These are phyloP conservation scores for Brasenia schreberi DNA, from an alignment of 164 flowering plant genomes.

Conservation along the genomic window DNA sequence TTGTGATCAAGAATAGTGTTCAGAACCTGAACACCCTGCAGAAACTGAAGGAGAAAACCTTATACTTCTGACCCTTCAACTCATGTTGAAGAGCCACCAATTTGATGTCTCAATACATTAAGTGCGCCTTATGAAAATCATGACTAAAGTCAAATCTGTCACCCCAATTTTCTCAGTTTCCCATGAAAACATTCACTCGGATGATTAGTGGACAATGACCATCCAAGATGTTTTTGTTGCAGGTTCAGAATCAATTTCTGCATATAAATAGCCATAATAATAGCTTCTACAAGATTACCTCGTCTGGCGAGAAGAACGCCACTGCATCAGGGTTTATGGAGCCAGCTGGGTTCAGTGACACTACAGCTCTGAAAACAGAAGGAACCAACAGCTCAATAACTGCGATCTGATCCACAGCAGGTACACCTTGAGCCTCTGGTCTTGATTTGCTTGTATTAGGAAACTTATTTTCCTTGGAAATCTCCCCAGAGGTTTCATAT, in stretches of 20 bases:
- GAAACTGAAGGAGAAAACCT: no score
- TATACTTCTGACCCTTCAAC: no score
- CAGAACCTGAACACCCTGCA: no score
- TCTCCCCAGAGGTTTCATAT: conserved; percentile 30
- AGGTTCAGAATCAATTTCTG: background rate
- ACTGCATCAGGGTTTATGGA: conserved; percentile 85
- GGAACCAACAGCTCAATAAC: conserved; percentile 74
- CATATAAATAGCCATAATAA: background rate
- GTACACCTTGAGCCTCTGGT: conserved; percentile 21
- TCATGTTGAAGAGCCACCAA: background rate
- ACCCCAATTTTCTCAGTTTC: background rate
- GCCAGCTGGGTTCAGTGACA: conserved; percentile 87
- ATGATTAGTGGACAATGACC: background rate
- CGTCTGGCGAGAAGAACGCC: conserved; percentile 97
- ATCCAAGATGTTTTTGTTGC: background rate
- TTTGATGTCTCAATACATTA: background rate
- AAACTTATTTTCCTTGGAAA: conserved; percentile 35
- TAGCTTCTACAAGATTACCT: conserved; percentile 33
- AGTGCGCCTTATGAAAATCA: background rate
- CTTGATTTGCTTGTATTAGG: conserved; percentile 29
- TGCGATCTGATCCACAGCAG: conserved; percentile 42
- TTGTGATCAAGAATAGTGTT: no score
- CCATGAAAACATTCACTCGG: background rate
- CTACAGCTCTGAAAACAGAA: conserved; percentile 65
- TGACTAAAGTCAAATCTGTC: background rate